A percentile compares a stretch with the other conserved stretches of the same genome.
These are phyloP conservation scores for Globisporangium heterothallicum DNA, from an alignment of 352 stramenopile genomes.

Conservation along the genomic window DNA sequence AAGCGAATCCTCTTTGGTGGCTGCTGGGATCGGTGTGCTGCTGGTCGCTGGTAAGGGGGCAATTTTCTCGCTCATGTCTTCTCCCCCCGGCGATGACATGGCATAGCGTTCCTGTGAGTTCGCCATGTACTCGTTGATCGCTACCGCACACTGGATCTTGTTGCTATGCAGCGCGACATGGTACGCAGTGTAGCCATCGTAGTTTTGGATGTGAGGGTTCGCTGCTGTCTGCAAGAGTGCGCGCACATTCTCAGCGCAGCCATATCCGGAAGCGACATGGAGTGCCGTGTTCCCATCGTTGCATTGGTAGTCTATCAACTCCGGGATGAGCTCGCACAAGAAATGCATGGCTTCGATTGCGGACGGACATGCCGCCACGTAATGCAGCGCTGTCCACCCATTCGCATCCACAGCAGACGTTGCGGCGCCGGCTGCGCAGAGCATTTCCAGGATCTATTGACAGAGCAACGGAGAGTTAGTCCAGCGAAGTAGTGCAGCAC, in stretches of 20 bases:
- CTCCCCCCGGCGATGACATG: not conserved
- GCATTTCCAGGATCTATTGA: slow-evolving; percentile 37
- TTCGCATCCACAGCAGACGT: slow-evolving; percentile 37
- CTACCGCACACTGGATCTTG: slow-evolving; percentile 47
- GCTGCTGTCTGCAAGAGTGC: slow-evolving; percentile 53
- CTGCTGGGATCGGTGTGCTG: no score
- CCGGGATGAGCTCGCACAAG: slow-evolving; percentile 41
- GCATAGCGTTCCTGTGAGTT: slow-evolving; percentile 23
- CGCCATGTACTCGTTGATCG: slow-evolving; percentile 52
- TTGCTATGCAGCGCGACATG: slow-evolving; percentile 50
- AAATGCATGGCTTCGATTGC: slow-evolving; percentile 43
- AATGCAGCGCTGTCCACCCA: slow-evolving; percentile 62
- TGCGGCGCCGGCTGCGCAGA: slow-evolving; percentile 34
- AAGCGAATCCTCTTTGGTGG: not conserved
- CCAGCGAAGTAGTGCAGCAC: no score
- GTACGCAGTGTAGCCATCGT: slow-evolving; percentile 38
- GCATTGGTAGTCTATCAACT: slow-evolving; percentile 44
- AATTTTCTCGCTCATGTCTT: not conserved
- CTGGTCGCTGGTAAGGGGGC: not conserved
- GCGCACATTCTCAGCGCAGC: slow-evolving; percentile 42
- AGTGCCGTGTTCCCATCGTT: slow-evolving; percentile 55
- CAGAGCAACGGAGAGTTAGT: no score
- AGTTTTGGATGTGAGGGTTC: slow-evolving; percentile 38
- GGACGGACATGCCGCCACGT: slow-evolving; percentile 36
- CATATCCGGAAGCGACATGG: slow-evolving; percentile 54